A percentile compares a stretch with the other conserved stretches of the same genome.
Evolutionary conservation across 768 basidiomycete genomes (phyloP).

Genomic region (Amyloporia xantha): DNA sequence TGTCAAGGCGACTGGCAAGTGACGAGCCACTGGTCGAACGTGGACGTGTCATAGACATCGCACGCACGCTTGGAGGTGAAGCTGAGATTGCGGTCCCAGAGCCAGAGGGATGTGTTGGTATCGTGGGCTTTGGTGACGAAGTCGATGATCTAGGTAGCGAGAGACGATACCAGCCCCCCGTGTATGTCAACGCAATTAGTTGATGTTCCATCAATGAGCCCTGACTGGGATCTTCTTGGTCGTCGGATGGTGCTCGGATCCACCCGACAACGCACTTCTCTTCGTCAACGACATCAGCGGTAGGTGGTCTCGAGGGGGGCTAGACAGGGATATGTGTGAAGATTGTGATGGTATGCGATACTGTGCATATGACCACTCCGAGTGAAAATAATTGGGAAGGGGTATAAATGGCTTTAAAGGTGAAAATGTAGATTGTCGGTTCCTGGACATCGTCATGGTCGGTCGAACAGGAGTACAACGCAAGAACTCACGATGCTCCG

Average conservation of each 20-base stretch:
- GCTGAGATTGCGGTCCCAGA: not conserved
- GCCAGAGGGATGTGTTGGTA: not conserved
- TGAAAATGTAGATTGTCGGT: constrained; percentile 80
- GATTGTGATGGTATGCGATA: constrained; percentile 85
- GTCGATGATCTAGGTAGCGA: constrained; percentile 43
- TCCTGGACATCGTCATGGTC: constrained; percentile 37
- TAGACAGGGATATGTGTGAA: constrained; percentile 72
- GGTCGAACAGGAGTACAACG: not conserved
- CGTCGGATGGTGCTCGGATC: constrained; percentile 48
- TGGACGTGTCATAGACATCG: constrained; percentile 32
- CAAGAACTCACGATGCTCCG: constrained; percentile 52
- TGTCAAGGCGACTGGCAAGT: constrained; percentile 36
- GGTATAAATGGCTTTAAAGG: constrained; percentile 75
- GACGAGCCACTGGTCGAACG: constrained; percentile 55
- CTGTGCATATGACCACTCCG: constrained; percentile 95
- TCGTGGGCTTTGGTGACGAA: constrained; percentile 8
- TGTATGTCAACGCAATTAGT: constrained; percentile 78
- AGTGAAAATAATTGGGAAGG: constrained; percentile 85
- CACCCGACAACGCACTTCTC: constrained; percentile 86
- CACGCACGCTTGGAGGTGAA: constrained; percentile 34
- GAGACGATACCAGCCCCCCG: constrained; percentile 90
- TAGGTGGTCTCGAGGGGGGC: constrained; percentile 50
- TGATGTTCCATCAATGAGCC: constrained; percentile 49
- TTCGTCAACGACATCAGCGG: constrained; percentile 64
- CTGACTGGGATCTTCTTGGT: constrained; percentile 25